Evolutionary conservation across 495 filamentous ascomycete species (phyloP), one percentile per base, ranked within the genome.

Genomic region (Bryoglossum gracile): DNA sequence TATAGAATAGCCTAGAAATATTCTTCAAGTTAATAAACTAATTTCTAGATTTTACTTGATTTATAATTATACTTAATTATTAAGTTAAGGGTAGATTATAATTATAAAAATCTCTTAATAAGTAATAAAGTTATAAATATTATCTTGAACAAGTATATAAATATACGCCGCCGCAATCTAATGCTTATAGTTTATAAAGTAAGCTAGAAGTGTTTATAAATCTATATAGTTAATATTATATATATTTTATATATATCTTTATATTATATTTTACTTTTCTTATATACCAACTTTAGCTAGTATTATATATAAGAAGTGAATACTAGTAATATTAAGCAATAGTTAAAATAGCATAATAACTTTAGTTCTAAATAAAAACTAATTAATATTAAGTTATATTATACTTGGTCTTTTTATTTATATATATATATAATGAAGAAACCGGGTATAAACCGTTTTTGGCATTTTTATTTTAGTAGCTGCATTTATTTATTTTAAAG

Each of bases 241-340:
- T 32, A 55, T 23, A 25, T 19, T 8, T 26, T 28, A 37, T 59
- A 55, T 56, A 59, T 49, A 24, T 44, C 52, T 17, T 25, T 59
- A 23, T 40, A 59, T 18, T 58, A 58, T 33, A 37, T 58, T 13
- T 25, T 58, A 8, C 33, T 58, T 11, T 58, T 58, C 21, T 42
- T 43, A 11, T 48, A 51, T 33, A 36, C 21, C 9, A 34, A 58
- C 18, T 22, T 3, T 19, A 36, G 47, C 3, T 58, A 24, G 46
- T 24, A 48, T 24, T 55, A 46, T 18, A 24, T 32, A 32, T n/a
- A n/a, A n/a, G n/a, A n/a, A n/a, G n/a, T n/a, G n/a, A n/a, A n/a
- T n/a, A n/a, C n/a, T n/a, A n/a, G n/a, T n/a, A n/a, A n/a, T n/a
- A n/a, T n/a, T n/a, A n/a, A n/a, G n/a, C n/a, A n/a, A n/a, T n/a